These are phyloP conservation scores for Hemisphaericaspora nanyangensis DNA, from an alignment of 805 yeast species.

Conservation along the genomic window DNA sequence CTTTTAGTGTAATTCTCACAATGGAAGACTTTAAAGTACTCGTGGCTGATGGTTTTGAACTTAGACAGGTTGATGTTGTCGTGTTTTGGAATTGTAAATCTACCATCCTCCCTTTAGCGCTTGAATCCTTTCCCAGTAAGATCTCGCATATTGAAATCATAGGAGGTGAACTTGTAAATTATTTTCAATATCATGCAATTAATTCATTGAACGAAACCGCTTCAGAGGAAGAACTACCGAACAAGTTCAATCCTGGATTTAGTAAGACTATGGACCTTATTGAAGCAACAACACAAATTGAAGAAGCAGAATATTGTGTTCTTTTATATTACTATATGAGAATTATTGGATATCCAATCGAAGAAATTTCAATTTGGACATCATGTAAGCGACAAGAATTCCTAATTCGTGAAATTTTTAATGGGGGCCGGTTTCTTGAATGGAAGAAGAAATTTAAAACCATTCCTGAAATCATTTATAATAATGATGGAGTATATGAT, in stretches of 20 bases:
- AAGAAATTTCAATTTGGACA: conserved; percentile 39
- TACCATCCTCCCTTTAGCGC: not conserved
- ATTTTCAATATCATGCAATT: not conserved
- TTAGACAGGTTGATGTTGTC: not conserved
- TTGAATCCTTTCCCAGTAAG: not conserved
- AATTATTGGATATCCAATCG: conserved; percentile 37
- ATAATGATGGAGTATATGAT: conserved; percentile 3
- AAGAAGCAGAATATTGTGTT: conserved; percentile 27
- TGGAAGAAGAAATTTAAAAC: conserved; percentile 5
- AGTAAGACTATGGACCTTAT: conserved; percentile 12
- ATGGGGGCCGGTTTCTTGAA: conserved; percentile 5
- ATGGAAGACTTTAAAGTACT: not conserved
- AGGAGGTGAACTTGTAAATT: not conserved
- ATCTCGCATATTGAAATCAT: not conserved
- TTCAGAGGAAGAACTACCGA: not conserved
- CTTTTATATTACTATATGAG: conserved; percentile 45
- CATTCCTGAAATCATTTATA: conserved; percentile 4
- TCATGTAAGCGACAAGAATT: conserved; percentile 37
- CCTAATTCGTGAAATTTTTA: conserved; percentile 39
- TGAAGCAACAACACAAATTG: conserved; percentile 6
- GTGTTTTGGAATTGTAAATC: conserved; percentile 1
- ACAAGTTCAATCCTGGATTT: conserved; percentile 33
- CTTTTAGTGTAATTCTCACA: conserved; percentile 2
- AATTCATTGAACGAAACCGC: not conserved
- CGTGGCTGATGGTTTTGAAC: not conserved